Evolutionary conservation across 148 eudicot species (phyloP), one percentile per base, ranked within the genome.

Genomic region (Amaranthus hypochondriacus): DNA sequence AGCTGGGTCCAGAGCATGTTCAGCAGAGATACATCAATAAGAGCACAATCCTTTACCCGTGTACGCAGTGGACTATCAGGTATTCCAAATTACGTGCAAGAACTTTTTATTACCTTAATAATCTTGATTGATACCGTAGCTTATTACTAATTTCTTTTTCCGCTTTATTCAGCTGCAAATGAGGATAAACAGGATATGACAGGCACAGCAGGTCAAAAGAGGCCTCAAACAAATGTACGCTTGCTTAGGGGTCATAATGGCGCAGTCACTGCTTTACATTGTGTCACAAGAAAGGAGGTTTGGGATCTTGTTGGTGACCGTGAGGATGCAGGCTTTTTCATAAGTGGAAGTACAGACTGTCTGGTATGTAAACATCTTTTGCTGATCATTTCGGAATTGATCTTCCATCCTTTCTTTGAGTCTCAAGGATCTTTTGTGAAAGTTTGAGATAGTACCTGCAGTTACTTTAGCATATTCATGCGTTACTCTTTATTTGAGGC

Each of bases 1-100:
- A 95, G 93, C 86, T 95, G 98, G 98, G 97, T 95, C 72, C 97
- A 95, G 83, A 95, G 97, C 86, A 95, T 95, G 98, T 95, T 95
- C 80, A 92, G 93, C 80, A 83, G 97, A 76, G 97, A 92, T 63
- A 79, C 90, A 66, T 73, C 89, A 66, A 63, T 75, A 28, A 89
- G 91, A 78, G 84, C 86, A 39, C 84, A 78, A 80, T 87, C 98
- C 53, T 93, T 88, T 55, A 55, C 57, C 12, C 57, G 57, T 55
- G 87, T 82, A 65, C 77, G 70, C 82, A 93, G 72, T 83, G 85
- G 96, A 78, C 6, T 66, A 48, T 75, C 70, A 79, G 84, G 72
- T 63, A 79, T 73, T 62, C 76, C 74, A 84, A 88, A 84, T 86
- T 87, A 80, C 81, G 84, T 75, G 77, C 81, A 63, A 49, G 71